These are phyloP conservation scores for Pythium volutum DNA, from an alignment of 352 stramenopile species.

Conservation along the genomic window DNA sequence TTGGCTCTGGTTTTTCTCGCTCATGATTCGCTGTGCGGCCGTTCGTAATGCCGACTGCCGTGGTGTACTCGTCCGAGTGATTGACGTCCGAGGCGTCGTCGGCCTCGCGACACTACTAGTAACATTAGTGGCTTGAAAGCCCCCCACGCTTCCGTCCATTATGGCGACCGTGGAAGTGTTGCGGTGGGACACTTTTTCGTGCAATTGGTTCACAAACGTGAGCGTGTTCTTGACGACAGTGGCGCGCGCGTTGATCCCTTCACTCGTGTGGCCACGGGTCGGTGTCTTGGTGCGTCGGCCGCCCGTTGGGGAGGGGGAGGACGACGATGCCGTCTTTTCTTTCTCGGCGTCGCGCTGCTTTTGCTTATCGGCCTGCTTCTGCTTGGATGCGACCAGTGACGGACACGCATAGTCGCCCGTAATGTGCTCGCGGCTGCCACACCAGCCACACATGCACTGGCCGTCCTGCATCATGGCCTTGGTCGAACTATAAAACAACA, in stretches of 20 bases:
- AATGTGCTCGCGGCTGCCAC: constrained; percentile 66
- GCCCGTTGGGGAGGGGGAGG: background rate
- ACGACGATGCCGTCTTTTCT: background rate
- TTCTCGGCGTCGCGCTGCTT: constrained; percentile 32
- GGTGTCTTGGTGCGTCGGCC: constrained; percentile 5
- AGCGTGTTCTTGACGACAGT: constrained; percentile 49
- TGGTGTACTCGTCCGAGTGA: background rate
- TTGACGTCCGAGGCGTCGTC: constrained; percentile 5
- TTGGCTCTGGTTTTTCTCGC: constrained; percentile 5
- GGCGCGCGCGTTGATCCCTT: constrained; percentile 35
- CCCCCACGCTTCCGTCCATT: constrained; percentile 1
- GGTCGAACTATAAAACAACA: constrained; percentile 44
- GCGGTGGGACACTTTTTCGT: constrained; percentile 11
- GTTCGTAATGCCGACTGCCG: constrained; percentile 33
- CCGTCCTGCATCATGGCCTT: constrained; percentile 84
- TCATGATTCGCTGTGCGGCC: constrained; percentile 37
- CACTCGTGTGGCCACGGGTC: background rate
- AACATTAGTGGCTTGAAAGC: background rate
- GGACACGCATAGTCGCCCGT: constrained; percentile 53
- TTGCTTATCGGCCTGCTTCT: constrained; percentile 53
- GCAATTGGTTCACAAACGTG: constrained; percentile 34
- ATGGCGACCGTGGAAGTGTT: constrained; percentile 18
- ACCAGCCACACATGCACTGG: constrained; percentile 81
- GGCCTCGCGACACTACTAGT: background rate
- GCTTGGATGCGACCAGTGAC: constrained; percentile 44